Percentiles rank a stretch among this genome's conserved stretches.
Conservation (phyloP, 2,329 filamentous ascomycete species). For the Fonsecaea multimorphosa region DNA sequence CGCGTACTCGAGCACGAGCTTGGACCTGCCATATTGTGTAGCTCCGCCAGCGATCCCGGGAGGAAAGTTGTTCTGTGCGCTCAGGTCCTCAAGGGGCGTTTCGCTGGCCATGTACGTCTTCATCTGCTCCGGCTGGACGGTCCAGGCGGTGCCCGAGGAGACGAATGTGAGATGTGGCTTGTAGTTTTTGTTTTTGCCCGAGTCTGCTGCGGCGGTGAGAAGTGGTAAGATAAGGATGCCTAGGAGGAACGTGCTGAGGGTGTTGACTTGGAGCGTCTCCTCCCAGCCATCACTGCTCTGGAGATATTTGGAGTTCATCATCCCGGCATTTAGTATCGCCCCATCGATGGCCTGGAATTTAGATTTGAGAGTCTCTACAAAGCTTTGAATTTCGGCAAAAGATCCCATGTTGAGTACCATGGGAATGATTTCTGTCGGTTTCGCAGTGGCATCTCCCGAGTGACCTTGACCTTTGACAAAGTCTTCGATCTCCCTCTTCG, state of each 20-base stretch:
- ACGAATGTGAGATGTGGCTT: conserved; percentile 53
- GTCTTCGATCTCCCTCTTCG: conserved; percentile 49
- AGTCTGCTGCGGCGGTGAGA: conserved; percentile 47
- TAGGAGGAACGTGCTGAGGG: conserved; percentile 62
- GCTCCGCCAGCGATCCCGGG: conserved; percentile 34
- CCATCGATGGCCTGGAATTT: conserved; percentile 51
- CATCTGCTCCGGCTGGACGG: conserved; percentile 44
- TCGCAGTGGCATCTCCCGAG: conserved; percentile 39
- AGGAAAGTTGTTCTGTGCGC: conserved; percentile 41
- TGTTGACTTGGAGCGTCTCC: conserved; percentile 63
- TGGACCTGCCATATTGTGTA: conserved; percentile 51
- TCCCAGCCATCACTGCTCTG: conserved; percentile 56
- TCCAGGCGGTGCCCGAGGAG: conserved; percentile 50
- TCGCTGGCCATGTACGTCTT: conserved; percentile 38
- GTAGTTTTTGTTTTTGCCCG: conserved; percentile 25
- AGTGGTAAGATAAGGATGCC: conserved; percentile 60
- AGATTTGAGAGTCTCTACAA: conserved; percentile 44
- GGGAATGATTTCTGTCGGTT: conserved; percentile 48
- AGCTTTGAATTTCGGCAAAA: conserved; percentile 53
- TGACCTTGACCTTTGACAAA: conserved; percentile 4
- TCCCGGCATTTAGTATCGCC: conserved; percentile 55
- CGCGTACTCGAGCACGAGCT: conserved; percentile 52
- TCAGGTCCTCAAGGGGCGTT: conserved; percentile 46
- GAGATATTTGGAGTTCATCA: conserved; percentile 48
- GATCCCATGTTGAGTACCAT: conserved; percentile 56